Base-by-base conservation (phyloP, 2,329 filamentous ascomycete species). In the Diaporthe citrichinensis region DNA sequence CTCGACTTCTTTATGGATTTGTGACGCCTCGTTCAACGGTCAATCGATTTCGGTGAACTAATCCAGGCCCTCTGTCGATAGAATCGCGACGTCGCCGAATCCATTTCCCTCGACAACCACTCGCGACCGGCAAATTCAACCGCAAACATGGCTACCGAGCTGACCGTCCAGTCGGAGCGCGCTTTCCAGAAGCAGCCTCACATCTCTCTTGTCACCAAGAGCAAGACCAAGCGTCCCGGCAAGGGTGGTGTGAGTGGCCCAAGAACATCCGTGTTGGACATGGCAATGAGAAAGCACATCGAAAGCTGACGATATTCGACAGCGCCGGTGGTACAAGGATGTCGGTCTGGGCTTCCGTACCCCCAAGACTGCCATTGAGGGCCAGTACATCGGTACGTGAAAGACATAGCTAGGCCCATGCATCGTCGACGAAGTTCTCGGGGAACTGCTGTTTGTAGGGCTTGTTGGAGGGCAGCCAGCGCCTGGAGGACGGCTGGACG, bases 141-240 rank as follows among this genome's bases (percentile, higher is more conserved):
- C 88, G 89, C 89, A 90, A 92, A 87, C 88, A 98, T 98, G 95
- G 95, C 95, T 87, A 98, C 95, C 92, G 95, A 98, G 92, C 92
- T 98, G 91, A 98, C 95, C 88, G 97, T 99, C 89, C 97, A 99
- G 94, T 97, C 95, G 88, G 97, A 99, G 94, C 96, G 97, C 91
- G 97, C 97, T 92, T 99, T 94, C 95, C 97, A 98, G 90, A 99
- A 99, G 94, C 96, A 99, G 93, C 97, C 97, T 88, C 97, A 99
- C 90, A 98, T 99, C 92, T 99, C 98, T 95, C 93, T 94, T 85
- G 98, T 98, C 94, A 91, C 94, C 87, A 99, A 99, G 94, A 90
- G 91, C 88, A 95, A 95, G 92, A 89, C 92, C 86, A 93, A 94
- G 89, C 93, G 93, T 87, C 94, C 94, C 84, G 95, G 95, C 88